These are phyloP conservation scores for Westerdykella sp. DNA, from an alignment of 2,329 filamentous ascomycete genomes.

Conservation along the genomic window DNA sequence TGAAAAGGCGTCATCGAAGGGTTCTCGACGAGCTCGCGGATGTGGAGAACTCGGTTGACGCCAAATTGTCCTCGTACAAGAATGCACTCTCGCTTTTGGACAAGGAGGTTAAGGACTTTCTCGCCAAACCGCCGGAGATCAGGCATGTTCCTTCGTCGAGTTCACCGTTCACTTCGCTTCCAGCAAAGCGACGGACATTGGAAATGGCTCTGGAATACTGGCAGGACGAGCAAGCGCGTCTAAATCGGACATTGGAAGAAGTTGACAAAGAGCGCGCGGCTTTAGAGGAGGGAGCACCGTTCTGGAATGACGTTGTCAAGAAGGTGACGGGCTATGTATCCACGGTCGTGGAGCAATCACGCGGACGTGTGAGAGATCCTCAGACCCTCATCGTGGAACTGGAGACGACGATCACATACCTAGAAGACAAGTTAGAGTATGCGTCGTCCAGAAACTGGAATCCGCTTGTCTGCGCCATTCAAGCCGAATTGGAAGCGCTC, in stretches of 20 bases:
- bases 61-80: conserved; percentile 65
- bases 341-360: conserved; percentile 44
- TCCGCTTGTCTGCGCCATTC: conserved; percentile 66
- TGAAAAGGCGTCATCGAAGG: conserved; percentile 56
- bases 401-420: conserved; percentile 48
- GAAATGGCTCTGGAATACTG: conserved; percentile 68
- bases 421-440: conserved; percentile 50
- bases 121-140: conserved; percentile 50
- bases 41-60: conserved; percentile 60
- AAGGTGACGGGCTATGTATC: conserved; percentile 61
- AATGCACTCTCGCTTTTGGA: conserved; percentile 62
- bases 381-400: conserved; percentile 42
- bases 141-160: conserved; percentile 23
- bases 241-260: conserved; percentile 50
- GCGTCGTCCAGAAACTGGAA: conserved; percentile 65
- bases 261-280: conserved; percentile 59
- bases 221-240: conserved; percentile 54
- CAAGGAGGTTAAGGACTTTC: conserved; percentile 53
- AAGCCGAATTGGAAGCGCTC: conserved; percentile 66
- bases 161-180: conserved; percentile 53
- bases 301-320: conserved; percentile 60
- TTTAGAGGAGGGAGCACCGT: conserved; percentile 58
- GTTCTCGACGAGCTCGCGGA: conserved; percentile 57
- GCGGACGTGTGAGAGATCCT: conserved; percentile 14
- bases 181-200: conserved; percentile 59